phyloP scores from a whole-genome alignment of 208 protist species.

The Crithidia acanthocephali region DNA sequence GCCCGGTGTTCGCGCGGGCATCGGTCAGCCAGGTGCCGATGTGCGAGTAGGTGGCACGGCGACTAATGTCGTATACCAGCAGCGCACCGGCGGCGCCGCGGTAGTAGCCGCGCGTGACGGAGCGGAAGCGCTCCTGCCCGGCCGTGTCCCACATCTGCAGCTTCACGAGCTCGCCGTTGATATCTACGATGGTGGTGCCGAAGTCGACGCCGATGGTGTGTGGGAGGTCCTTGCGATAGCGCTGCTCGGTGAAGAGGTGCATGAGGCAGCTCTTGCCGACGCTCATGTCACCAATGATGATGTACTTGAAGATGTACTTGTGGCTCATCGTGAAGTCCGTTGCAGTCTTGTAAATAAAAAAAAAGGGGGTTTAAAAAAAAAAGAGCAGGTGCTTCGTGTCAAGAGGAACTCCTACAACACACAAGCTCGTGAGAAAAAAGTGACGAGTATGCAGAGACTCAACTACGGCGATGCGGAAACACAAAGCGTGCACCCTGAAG shows the following conservation, averaged over 20 bases:
- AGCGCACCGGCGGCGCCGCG: conserved; percentile 95
- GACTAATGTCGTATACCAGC: conserved; percentile 96
- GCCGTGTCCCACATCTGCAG: conserved; percentile 98
- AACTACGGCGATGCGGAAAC: too few species aligned
- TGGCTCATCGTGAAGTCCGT: conserved; percentile 83
- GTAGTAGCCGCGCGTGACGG: conserved; percentile 97
- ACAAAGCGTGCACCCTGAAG: too few species aligned
- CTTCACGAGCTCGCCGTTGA: conserved; percentile 96
- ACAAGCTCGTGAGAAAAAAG: too few species aligned
- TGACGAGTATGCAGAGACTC: too few species aligned
- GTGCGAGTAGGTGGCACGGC: conserved; percentile 84
- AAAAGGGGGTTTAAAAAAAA: neutral
- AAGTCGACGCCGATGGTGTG: conserved; percentile 99
- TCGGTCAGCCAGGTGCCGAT: conserved; percentile 96
- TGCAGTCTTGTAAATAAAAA: neutral
- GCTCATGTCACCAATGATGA: conserved; percentile 98
- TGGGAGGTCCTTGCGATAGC: conserved; percentile 94
- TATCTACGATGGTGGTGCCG: conserved; percentile 96
- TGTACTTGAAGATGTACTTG: conserved; percentile 98
- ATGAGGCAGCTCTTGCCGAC: conserved; percentile 98
- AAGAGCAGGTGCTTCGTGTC: neutral
- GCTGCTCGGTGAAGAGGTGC: conserved; percentile 98
- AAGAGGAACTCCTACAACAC: neutral
- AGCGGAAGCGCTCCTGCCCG: conserved; percentile 90
- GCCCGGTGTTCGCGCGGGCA: conserved; percentile 89